Evolutionary conservation across 176 grass and related monocot species (phyloP), one percentile per base, ranked within the genome.

Genomic region (Eremochloa ophiuroides): DNA sequence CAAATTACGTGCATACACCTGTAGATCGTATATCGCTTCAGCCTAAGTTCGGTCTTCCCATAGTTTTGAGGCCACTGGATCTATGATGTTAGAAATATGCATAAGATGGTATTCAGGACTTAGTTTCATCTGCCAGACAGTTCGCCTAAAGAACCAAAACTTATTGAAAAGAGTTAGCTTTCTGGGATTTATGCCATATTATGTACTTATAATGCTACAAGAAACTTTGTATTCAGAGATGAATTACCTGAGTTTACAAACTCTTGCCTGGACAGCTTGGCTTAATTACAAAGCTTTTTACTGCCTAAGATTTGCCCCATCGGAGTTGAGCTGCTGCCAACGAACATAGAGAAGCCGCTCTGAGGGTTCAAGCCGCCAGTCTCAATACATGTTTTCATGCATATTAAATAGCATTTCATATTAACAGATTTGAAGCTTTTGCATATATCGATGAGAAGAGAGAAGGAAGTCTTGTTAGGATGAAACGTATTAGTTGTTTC

Each of bases 1-100:
- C 73, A 3, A 77, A 33, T 3, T 84, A 84, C 42, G 63, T 84
- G 23, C 82, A 84, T 11, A 73, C 82, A 44, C 82, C 82, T 26
- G 18, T 33, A 13, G 82, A 84, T 77, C 0, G 17, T 27, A 12
- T 84, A 4, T 59, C 73, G 10, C 61, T 84, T 33, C 82, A 84
- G 27, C 82, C 82, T 2, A 84, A 77, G 82, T 84, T 77, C 29
- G 73, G 82, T 8, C 47, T 84, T 26, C 82, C 82, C 26, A 69
- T 84, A 76, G 16, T 84, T 34, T 25, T 84, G 47, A 84, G 35
- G 61, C 62, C 62, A 43, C 72, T 84, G 17, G 16, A 76, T 58
- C 18, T 15, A 66, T 67, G 44, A 62, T 26, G 50, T 15, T n/a
- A n/a, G 8, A 77, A 50, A 50, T 43, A 59, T 1, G 3, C 15